These are phyloP conservation scores for Hypoxylon crocopeplum DNA, from an alignment of 495 filamentous ascomycete genomes.

Conservation along the genomic window DNA sequence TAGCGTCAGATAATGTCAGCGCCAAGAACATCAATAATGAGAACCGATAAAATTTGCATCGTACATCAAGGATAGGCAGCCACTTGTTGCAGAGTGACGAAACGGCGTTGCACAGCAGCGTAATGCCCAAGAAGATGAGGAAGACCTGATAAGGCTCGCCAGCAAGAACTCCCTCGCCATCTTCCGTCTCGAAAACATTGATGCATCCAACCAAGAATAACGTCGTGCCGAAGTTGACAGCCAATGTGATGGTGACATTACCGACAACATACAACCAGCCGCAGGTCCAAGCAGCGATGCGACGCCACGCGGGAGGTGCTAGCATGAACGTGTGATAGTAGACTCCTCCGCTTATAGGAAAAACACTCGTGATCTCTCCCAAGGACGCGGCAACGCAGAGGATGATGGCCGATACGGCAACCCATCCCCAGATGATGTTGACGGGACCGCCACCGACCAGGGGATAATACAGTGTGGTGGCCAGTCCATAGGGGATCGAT, in stretches of 20 bases:
- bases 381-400: conserved; percentile 59
- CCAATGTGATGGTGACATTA: conserved; percentile 73
- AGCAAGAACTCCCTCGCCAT: conserved; percentile 45
- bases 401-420: conserved; percentile 57
- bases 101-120: conserved; percentile 60
- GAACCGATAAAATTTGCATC: too few species aligned
- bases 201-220: conserved; percentile 60
- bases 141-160: conserved; percentile 65
- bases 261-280: conserved; percentile 73
- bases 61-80: conserved; percentile 63
- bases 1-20: conserved; percentile 19
- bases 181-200: conserved; percentile 57
- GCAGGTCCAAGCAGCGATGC: conserved; percentile 66
- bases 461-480: conserved; percentile 73
- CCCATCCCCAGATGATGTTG: conserved; percentile 70
- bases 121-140: conserved; percentile 65
- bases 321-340: conserved; percentile 66
- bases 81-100: conserved; percentile 63
- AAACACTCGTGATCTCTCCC: conserved; percentile 63
- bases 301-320: conserved; percentile 47
- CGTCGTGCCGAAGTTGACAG: conserved; percentile 71
- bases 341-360: conserved; percentile 62
- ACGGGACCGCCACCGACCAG: conserved; percentile 70
- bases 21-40: too few species aligned
- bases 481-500: conserved; percentile 68